Base-by-base conservation (phyloP, 1,139 yeast species). In the Hemisphaericaspora subhashii region DNA sequence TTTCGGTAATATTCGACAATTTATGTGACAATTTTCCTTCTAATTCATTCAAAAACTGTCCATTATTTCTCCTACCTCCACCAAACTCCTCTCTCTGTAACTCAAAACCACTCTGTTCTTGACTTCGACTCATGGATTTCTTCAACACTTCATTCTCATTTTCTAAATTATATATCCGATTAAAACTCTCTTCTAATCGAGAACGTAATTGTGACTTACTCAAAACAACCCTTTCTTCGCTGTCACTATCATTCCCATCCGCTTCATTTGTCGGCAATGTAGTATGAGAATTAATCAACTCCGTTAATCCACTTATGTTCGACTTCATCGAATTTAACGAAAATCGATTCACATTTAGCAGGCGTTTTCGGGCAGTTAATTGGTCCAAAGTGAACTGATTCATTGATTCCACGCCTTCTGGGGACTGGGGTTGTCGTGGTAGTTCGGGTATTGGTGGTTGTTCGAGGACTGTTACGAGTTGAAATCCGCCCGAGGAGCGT, bases 271-370 rank as follows among this genome's bases (percentile, higher is more conserved):
- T 60, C 1, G 74, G 68, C 14, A 62, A 51, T 35, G 66, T 68
- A 3, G 73, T 66, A 11, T 10, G 12, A 3, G 73, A 64, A 15
- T 63, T 60, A 7, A 68, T 57, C 36, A 68, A 51, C 37, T 71
- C 77, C 4, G 74, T 61, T 25, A 71, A 40, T 1, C 74, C 75
- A 36, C 74, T 67, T 11, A 71, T 50, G 45, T 70, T 71, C 10
- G 75, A 70, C 41, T 57, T 64, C 42, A 66, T 55, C 11, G 76
- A 70, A 40, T 66, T 68, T 33, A 69, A 46, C 0, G 75, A 69
- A 42, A 60, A 69, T 33, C 76, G 53, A 42, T 59, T 58, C 12
- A 55, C 42, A 25, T 53, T 52, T n/a, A n/a, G n/a, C n/a, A 6
- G 5, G 4, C 22, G 22, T 31, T 23, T 27, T 24, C 24, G 27